Evolutionary conservation across 768 basidiomycete species (phyloP), one percentile per base, ranked within the genome.

Genomic region (Rhodotorula taiwanensis): DNA sequence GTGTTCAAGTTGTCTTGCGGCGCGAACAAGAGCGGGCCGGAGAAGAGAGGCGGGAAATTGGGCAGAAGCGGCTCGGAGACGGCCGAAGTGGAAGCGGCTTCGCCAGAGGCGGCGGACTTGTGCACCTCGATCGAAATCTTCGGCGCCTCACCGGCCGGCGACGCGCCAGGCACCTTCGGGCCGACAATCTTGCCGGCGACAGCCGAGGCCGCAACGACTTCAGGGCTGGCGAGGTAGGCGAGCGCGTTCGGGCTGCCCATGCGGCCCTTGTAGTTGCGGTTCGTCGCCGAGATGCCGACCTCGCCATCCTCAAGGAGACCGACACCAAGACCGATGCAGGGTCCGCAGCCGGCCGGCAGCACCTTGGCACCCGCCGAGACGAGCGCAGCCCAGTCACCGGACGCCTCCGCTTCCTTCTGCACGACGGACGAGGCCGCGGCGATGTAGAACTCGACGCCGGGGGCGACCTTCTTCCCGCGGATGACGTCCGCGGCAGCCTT

Each of bases 1-100:
- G 95, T 99, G 76, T 93, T 98, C 64, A 99, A 77, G 74, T 99
- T 99, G 76, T 99, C 95, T 73, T 97, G 92, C 0, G 95, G 95
- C 0, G 85, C 82, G 72, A 97, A 99, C 45, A 98, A 78, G n/a
- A 98, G 78, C 0, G 85, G 84, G 1, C 95, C 95, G 0, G 82
- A 76, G 77, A 99, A 95, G 31, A 79, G 76, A 23, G 82, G 75
- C 1, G 95, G 95, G 81, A 99, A 98, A 2, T 86, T 86, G 7
- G 84, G 79, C 36, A 90, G 79, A 30, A 93, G 81, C 3, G 84
- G 80, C 70, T 93, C 91, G 25, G 77, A 66, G 14, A 64, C 59
- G 25, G 76, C 71, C 4, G 74, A 63, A 39, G 36, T 9, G 1
- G 75, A 67, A 0, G 78, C 59, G 0, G 78, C 57, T 5, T 77